Conservation (phyloP, 2,329 filamentous ascomycete species). For the Trichoderma harzianum region DNA sequence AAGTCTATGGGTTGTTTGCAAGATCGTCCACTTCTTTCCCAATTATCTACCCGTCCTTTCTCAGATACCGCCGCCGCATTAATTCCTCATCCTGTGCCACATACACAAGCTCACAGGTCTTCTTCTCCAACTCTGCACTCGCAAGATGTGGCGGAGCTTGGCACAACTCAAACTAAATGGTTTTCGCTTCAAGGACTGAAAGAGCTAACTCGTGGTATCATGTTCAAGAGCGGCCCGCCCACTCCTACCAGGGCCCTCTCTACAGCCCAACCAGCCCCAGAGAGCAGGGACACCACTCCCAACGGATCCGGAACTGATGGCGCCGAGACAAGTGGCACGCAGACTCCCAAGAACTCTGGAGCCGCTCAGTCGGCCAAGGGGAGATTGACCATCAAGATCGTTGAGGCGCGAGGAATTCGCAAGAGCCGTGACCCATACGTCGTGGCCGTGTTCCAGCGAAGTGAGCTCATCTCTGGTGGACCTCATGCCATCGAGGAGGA, state of each 20-base stretch:
- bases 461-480: constrained; percentile 90
- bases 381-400: constrained; percentile 84
- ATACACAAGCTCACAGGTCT: constrained; percentile 20
- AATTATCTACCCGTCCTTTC: neutral
- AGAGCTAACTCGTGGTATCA: constrained; percentile 77
- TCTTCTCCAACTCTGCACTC: constrained; percentile 36
- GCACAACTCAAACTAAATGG: constrained; percentile 46
- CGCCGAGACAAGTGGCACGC: constrained; percentile 48
- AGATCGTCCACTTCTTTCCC: constrained; percentile 4
- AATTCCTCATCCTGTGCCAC: constrained; percentile 5
- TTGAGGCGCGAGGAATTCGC: constrained; percentile 77
- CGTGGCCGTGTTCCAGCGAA: constrained; percentile 93
- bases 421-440: constrained; percentile 89
- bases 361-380: constrained; percentile 73
- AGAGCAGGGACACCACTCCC: constrained; percentile 41
- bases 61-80: neutral
- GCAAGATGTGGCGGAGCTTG: constrained; percentile 45
- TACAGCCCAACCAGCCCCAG: constrained; percentile 50
- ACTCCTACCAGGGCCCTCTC: constrained; percentile 88
- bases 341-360: constrained; percentile 51
- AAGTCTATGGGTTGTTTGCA: constrained; percentile 11
- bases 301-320: constrained; percentile 41
- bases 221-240: constrained; percentile 86
- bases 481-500: constrained; percentile 65
- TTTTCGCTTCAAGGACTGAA: constrained; percentile 66